Base-by-base conservation (phyloP, 208 protist genomes). In the Trypanosoma cruzi region DNA sequence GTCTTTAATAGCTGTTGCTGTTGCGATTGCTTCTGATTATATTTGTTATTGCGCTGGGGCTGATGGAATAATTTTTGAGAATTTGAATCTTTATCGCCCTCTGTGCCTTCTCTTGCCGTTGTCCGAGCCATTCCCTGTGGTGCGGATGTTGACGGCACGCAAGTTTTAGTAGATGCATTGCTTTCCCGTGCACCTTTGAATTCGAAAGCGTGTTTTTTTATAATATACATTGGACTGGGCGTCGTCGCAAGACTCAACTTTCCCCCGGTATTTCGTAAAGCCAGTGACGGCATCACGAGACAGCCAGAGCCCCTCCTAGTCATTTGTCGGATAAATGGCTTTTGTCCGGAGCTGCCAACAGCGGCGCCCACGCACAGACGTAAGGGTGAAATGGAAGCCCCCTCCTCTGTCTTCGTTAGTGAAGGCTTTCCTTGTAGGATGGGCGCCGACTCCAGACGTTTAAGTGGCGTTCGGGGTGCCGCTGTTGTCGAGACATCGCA, bases 321-420 rank as follows among this genome's bases (percentile, higher is more conserved):
- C 18, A 24, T 24, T 0, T 28, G 29, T 54, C 69, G 49, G 62
- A 75, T 75, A 68, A 75, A 75, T 22, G 69, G 69, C 26, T 64
- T 75, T 57, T 75, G 69, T 56, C 69, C 69, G 14, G 69, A 75
- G 14, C 3, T 68, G 2, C 69, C 69, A 36, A 75, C 69, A 56
- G 69, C 61, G 13, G 60, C 54, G 18, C 69, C 69, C 24, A 75
- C 62, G 31, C 55, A 75, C 46, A 49, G 63, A 37, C 48, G 13
- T 1, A 18, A 18, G 26, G n/a, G 32, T 20, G 31, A 29, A 18
- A 61, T 26, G 40, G 52, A 6, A 49, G 16, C 11, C 16, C 44
- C 20, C 44, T 49, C 16, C 44, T 49, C 20, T 20, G 3, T 20
- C 11, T 49, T 49, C 20, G 44, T 20, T 49, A 13, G 4, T 49